These are phyloP conservation scores for Trypanosoma vivax DNA, from an alignment of 208 protist genomes.

Conservation along the genomic window DNA sequence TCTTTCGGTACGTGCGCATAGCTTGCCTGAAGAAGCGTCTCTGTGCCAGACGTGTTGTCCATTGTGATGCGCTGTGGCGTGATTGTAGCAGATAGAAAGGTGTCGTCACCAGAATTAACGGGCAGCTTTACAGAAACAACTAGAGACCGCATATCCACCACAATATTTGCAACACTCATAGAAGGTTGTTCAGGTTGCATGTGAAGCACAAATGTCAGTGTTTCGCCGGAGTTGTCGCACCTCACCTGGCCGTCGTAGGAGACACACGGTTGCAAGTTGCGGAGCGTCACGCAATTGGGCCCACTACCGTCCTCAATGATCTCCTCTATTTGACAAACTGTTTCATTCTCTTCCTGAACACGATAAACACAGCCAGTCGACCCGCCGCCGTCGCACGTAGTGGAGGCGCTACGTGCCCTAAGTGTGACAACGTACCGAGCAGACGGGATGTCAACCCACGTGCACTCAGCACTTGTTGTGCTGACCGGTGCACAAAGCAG, in stretches of 20 bases:
- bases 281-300: too few species aligned
- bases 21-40: neutral
- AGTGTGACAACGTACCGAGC: neutral
- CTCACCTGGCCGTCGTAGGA: too few species aligned
- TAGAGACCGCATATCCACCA: slow-evolving; percentile 4
- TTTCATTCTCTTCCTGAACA: too few species aligned
- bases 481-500: neutral
- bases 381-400: neutral
- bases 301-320: too few species aligned
- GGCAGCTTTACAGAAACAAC: neutral
- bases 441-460: slow-evolving; percentile 2
- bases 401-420: neutral
- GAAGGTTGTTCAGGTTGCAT: neutral
- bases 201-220: neutral
- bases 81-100: slow-evolving; percentile 4
- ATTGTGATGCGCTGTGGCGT: neutral
- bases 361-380: too few species aligned
- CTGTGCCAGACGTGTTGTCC: neutral
- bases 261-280: too few species aligned
- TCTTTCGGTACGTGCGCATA: slow-evolving; percentile 5
- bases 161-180: neutral
- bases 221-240: too few species aligned
- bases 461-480: neutral
- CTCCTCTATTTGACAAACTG: too few species aligned
- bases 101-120: neutral